phyloP scores from a whole-genome alignment of 2,329 filamentous ascomycete genomes.

The Pseudogymnoascus sp. region DNA sequence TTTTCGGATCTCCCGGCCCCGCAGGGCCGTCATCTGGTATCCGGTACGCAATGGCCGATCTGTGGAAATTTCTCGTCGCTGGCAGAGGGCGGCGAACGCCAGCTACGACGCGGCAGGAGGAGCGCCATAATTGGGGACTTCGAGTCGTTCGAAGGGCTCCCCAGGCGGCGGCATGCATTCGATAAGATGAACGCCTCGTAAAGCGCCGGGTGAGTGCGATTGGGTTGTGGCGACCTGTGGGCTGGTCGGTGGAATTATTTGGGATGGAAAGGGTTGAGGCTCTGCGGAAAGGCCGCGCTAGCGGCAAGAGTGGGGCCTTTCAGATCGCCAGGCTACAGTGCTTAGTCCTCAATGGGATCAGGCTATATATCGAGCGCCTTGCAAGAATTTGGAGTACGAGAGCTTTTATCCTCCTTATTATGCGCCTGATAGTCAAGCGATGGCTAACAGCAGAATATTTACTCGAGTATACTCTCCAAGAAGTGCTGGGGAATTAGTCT shows the following conservation, averaged over 20 bases:
- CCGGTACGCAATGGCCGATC: conserved; percentile 20
- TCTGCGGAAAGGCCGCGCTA: not conserved
- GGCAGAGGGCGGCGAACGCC: conserved; percentile 23
- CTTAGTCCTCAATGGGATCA: no score
- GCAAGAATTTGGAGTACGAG: no score
- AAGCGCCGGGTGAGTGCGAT: conserved; percentile 18
- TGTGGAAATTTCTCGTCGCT: conserved; percentile 24
- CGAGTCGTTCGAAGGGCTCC: conserved; percentile 24
- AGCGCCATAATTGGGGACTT: conserved; percentile 20
- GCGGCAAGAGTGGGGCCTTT: not conserved
- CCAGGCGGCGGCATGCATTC: conserved; percentile 28
- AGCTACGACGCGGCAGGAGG: conserved; percentile 26
- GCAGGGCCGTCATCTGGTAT: conserved; percentile 19
- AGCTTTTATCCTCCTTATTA: no score
- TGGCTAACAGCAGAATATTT: conserved; percentile 4
- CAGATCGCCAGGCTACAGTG: not conserved
- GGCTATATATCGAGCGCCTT: no score
- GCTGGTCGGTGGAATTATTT: not conserved
- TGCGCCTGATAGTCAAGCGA: conserved; percentile 12
- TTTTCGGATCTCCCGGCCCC: conserved; percentile 10
- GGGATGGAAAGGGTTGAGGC: conserved; percentile 9
- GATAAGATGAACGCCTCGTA: conserved; percentile 21
- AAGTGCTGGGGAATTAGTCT: conserved; percentile 12
- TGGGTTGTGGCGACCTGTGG: not conserved
- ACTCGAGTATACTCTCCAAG: conserved; percentile 14